These are phyloP conservation scores for Trichoderma sp. DNA, from an alignment of 2,329 filamentous ascomycete species.

Conservation along the genomic window DNA sequence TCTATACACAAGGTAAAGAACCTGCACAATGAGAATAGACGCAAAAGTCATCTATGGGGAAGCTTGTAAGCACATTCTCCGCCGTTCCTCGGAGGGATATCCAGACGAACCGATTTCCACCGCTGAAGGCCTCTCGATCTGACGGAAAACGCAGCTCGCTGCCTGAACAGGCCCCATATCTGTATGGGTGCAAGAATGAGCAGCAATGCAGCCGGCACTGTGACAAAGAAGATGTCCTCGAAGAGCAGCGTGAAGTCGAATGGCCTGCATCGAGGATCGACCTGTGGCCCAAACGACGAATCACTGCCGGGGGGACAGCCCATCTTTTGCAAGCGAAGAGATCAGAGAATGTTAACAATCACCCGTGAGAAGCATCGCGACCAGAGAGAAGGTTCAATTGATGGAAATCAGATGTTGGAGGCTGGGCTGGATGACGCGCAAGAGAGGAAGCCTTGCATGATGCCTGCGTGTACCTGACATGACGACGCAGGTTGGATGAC, in stretches of 20 bases:
- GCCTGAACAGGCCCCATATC: conserved; percentile 14
- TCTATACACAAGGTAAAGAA: conserved; percentile 32
- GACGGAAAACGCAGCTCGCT: conserved; percentile 25
- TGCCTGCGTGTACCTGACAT: background rate
- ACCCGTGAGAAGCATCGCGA: background rate
- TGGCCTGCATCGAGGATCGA: conserved; percentile 32
- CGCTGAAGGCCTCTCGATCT: conserved; percentile 1
- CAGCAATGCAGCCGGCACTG: conserved; percentile 33
- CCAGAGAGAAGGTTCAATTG: background rate
- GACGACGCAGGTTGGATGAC: background rate
- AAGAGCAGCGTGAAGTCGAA: conserved; percentile 39
- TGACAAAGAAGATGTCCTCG: conserved; percentile 36
- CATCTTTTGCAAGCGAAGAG: background rate
- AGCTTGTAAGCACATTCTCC: background rate
- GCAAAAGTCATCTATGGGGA: conserved; percentile 24
- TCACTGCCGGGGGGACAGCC: conserved; percentile 27
- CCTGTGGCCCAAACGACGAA: conserved; percentile 33
- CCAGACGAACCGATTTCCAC: conserved; percentile 16
- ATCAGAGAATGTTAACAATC: background rate
- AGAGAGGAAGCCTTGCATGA: conserved; percentile 8
- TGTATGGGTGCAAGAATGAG: conserved; percentile 27
- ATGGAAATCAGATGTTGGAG: background rate
- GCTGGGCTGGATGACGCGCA: background rate
- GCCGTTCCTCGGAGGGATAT: background rate
- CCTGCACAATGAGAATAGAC: conserved; percentile 29